Evolutionary conservation across 2,329 filamentous ascomycete genomes (phyloP).

Genomic region (Bisporella sp.): DNA sequence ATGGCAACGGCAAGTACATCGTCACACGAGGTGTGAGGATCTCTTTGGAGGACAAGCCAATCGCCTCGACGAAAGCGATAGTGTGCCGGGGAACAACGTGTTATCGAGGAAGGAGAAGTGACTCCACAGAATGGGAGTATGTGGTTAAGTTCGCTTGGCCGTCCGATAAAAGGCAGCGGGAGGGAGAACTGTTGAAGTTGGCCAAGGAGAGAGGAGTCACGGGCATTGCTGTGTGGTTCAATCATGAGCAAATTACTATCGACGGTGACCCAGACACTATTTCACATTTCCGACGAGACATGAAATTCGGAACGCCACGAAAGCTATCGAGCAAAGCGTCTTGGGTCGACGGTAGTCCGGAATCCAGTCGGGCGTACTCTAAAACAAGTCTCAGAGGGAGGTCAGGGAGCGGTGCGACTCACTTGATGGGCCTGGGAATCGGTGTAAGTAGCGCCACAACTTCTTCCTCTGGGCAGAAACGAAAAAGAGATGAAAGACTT

Average conservation of each 20-base stretch:
- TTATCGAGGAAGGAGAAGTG: conserved; percentile 13
- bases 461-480: too few relatives aligned
- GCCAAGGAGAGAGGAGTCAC: conserved; percentile 20
- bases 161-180: conserved; percentile 22
- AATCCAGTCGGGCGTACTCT: too few relatives aligned
- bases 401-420: conserved; percentile 16
- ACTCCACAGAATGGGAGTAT: conserved; percentile 14
- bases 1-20: conserved; percentile 14
- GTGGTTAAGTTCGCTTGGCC: conserved; percentile 28
- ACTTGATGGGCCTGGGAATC: too few relatives aligned
- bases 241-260: conserved; percentile 21
- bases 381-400: too few relatives aligned
- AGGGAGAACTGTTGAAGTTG: conserved; percentile 22
- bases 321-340: conserved; percentile 14
- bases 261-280: conserved; percentile 17
- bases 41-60: conserved; percentile 15
- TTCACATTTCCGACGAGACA: conserved; percentile 16
- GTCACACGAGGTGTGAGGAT: conserved; percentile 11
- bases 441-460: too few relatives aligned
- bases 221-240: conserved; percentile 21
- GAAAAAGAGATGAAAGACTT: too few relatives aligned
- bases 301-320: conserved; percentile 18
- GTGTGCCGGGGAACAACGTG: conserved; percentile 14
- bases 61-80: conserved; percentile 16
- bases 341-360: conserved; percentile 14